Conservation (phyloP, 768 basidiomycete genomes). For the Tulasnella sp. region DNA sequence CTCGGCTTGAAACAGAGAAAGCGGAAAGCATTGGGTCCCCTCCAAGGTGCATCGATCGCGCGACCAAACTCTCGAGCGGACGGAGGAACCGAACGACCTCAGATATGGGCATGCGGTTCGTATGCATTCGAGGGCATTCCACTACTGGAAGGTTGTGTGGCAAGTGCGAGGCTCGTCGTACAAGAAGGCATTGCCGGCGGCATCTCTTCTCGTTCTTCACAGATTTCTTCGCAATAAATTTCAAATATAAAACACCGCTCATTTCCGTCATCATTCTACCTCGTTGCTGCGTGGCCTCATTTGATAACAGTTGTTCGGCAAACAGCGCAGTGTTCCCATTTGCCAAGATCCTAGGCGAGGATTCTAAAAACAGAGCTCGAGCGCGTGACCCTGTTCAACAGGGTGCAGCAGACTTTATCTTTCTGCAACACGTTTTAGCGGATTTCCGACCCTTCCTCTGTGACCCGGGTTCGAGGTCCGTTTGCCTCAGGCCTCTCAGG, state of each 20-base stretch:
- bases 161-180: conserved; percentile 54
- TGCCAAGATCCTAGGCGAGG: not conserved
- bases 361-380: not conserved
- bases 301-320: not conserved
- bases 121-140: conserved; percentile 69
- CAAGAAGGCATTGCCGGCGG: conserved; percentile 25
- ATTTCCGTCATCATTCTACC: not conserved
- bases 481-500: not conserved
- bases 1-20: not conserved
- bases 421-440: not conserved
- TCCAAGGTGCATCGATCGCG: conserved; percentile 45
- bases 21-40: conserved; percentile 29
- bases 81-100: conserved; percentile 31
- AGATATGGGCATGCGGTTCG: conserved; percentile 64
- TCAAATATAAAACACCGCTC: not conserved
- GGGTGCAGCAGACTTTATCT: not conserved
- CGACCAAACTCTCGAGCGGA: not conserved
- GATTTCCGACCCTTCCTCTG: not conserved
- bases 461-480: too few species aligned
- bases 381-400: not conserved
- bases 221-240: not conserved
- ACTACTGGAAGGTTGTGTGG: conserved; percentile 70
- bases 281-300: not conserved
- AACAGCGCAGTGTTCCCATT: not conserved
- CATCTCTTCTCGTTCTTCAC: not conserved